A percentile compares a stretch with the other conserved stretches of the same genome.
Evolutionary conservation across 2,329 filamentous ascomycete genomes (phyloP).

Genomic region (Pyrenochaeta sp.): DNA sequence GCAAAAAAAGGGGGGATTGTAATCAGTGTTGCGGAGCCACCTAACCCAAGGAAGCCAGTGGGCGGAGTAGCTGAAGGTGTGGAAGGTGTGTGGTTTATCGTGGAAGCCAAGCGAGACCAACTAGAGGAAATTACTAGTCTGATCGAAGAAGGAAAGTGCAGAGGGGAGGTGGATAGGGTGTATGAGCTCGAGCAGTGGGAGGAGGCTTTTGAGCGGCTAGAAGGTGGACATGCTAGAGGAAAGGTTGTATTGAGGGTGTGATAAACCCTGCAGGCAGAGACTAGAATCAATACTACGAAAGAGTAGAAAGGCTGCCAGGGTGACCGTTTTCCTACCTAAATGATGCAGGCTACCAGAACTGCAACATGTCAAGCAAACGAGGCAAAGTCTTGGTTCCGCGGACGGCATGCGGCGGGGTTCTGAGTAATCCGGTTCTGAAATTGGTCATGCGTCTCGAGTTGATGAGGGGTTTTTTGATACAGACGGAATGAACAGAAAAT

Average conservation of each 20-base stretch:
- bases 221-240: constrained; percentile 48
- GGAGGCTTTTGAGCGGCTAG: constrained; percentile 51
- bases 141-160: constrained; percentile 50
- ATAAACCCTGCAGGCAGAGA: neutral
- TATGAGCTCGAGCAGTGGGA: constrained; percentile 52
- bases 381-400: too few species aligned
- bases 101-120: constrained; percentile 49
- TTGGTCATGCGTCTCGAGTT: constrained; percentile 5
- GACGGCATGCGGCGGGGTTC: neutral
- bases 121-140: constrained; percentile 50
- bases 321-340: too few species aligned
- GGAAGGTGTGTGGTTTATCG: constrained; percentile 53
- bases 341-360: too few species aligned
- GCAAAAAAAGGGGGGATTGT: constrained; percentile 49
- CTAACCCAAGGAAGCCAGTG: constrained; percentile 37
- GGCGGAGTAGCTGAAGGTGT: constrained; percentile 39
- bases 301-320: too few species aligned
- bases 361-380: too few species aligned
- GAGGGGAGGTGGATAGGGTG: constrained; percentile 52
- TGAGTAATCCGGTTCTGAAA: neutral
- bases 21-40: constrained; percentile 53
- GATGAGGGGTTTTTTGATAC: constrained; percentile 10
- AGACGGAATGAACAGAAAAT: constrained; percentile 1
- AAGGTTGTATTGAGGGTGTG: constrained; percentile 26
- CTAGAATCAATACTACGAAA: neutral